Conservation (phyloP, 2,329 filamentous ascomycete genomes). For the Volutella citrinella region DNA sequence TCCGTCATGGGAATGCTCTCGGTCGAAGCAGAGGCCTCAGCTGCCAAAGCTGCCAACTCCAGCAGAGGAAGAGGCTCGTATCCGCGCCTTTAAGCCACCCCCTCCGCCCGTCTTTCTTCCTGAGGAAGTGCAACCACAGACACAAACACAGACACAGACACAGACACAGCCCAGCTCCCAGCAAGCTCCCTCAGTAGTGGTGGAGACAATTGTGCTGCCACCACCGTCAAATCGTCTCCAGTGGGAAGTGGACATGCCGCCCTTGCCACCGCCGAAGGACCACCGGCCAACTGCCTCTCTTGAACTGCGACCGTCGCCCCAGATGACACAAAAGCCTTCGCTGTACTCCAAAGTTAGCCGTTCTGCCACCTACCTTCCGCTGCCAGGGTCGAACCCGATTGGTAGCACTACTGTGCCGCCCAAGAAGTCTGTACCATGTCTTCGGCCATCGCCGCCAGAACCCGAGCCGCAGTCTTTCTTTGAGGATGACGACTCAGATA, state of each 20-base stretch:
- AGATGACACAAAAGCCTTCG: slow-evolving; percentile 8
- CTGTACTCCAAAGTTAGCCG: slow-evolving; percentile 21
- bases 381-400: slow-evolving; percentile 12
- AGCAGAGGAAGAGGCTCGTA: slow-evolving; percentile 23
- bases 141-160: too few species aligned
- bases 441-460: slow-evolving; percentile 21
- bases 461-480: slow-evolving; percentile 43
- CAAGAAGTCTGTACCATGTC: slow-evolving; percentile 27
- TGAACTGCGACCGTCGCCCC: neutral
- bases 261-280: slow-evolving; percentile 16
- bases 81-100: neutral
- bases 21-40: slow-evolving; percentile 21
- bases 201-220: too few species aligned
- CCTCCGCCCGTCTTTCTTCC: too few species aligned
- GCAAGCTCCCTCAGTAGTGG: too few species aligned
- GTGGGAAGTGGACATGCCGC: too few species aligned
- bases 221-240: too few species aligned
- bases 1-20: slow-evolving; percentile 28
- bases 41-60: slow-evolving; percentile 23
- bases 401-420: slow-evolving; percentile 18
- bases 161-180: too few species aligned
- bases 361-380: slow-evolving; percentile 20
- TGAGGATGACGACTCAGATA: slow-evolving; percentile 45
- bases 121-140: too few species aligned
- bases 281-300: slow-evolving; percentile 1